Evolutionary conservation across 257 asterid genomes (phyloP).

Genomic region (Solanum verrucosum): DNA sequence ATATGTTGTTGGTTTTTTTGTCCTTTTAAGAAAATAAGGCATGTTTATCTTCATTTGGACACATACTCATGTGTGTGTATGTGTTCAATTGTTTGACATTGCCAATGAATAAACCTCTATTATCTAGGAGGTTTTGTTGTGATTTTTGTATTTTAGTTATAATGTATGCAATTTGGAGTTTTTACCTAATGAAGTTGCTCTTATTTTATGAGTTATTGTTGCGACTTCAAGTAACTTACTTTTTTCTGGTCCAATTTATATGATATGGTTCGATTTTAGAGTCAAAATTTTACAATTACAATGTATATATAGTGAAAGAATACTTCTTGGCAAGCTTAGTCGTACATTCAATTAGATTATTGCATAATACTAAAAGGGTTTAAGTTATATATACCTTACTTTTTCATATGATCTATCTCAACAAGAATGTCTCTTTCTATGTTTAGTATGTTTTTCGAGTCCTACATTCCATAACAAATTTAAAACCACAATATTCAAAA

Average conservation of each 20-base stretch:
- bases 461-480: too few relatives aligned
- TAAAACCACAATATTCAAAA: accelerated
- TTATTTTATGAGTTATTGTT: background rate
- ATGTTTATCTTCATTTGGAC: background rate
- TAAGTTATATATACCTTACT: background rate
- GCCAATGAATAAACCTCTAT: background rate
- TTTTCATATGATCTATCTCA: too few relatives aligned
- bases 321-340: background rate
- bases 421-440: background rate
- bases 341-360: background rate
- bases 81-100: background rate
- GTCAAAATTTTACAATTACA: background rate
- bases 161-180: background rate
- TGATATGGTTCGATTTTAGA: background rate
- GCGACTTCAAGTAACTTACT: background rate
- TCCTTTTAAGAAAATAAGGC: background rate
- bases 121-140: background rate
- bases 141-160: background rate
- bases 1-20: background rate
- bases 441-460: too few relatives aligned
- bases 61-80: background rate
- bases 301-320: too few relatives aligned
- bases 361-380: background rate
- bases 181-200: background rate
- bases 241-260: too few relatives aligned